A percentile compares a stretch with the other conserved stretches of the same genome.
phyloP scores from a whole-genome alignment of 1,284 basidiomycete species.

The Tilletia indica region DNA sequence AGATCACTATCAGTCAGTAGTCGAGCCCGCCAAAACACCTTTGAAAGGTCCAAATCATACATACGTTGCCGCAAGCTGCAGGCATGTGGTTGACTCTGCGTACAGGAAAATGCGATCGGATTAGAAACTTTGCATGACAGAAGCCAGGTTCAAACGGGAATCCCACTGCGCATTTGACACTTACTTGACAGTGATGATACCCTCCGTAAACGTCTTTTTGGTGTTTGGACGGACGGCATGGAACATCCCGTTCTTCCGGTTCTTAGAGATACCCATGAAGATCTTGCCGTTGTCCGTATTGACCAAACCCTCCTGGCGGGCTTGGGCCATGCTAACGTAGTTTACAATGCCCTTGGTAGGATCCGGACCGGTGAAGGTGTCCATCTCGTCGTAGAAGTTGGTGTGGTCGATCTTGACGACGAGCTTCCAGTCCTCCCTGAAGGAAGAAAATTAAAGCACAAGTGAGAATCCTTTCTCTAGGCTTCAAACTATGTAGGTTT shows the following conservation, averaged over 20 bases:
- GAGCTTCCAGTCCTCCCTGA: constrained; percentile 13
- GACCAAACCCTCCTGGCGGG: constrained; percentile 4
- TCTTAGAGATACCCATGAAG: constrained; percentile 5
- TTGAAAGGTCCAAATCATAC: neutral
- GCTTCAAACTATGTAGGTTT: neutral
- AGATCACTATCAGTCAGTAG: neutral
- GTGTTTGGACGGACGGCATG: neutral
- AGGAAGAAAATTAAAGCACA: neutral
- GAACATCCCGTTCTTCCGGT: neutral
- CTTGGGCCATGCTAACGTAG: constrained; percentile 2
- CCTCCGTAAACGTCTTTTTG: constrained; percentile 9
- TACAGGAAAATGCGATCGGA: neutral
- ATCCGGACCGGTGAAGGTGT: neutral
- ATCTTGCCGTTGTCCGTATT: constrained; percentile 14
- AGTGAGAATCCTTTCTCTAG: neutral
- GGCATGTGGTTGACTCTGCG: constrained; percentile 16
- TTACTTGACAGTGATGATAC: constrained; percentile 10
- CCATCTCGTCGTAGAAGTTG: constrained; percentile 15
- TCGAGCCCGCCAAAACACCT: neutral
- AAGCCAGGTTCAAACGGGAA: too few relatives aligned
- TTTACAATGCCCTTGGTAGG: neutral
- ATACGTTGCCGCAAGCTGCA: constrained; percentile 10
- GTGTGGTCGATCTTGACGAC: constrained; percentile 11
- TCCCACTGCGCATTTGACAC: neutral
- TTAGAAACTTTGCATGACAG: too few relatives aligned